Conservation (phyloP, 768 basidiomycete species). For the Naematelia aurantialba region DNA sequence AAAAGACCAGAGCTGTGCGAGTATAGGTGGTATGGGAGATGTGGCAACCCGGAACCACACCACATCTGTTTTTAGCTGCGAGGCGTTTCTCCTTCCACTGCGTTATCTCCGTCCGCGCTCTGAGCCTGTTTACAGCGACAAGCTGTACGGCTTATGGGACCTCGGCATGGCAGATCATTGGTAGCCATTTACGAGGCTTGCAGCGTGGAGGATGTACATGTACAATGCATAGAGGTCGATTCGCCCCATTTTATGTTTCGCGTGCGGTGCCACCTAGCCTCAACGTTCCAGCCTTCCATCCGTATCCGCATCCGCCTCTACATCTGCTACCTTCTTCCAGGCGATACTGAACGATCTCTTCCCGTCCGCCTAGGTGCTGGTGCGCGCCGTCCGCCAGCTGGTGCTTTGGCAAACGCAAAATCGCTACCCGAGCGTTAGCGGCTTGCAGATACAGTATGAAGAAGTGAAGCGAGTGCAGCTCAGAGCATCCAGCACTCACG, state of each 20-base stretch:
- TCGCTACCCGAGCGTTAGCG: slow-evolving; percentile 18
- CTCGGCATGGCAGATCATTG: too few relatives aligned
- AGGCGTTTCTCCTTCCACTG: too few relatives aligned
- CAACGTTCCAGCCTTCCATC: not conserved
- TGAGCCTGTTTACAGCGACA: too few relatives aligned
- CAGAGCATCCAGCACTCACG: slow-evolving; percentile 43
- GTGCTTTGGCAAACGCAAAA: slow-evolving; percentile 40
- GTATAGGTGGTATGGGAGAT: too few relatives aligned
- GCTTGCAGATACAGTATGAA: slow-evolving; percentile 1
- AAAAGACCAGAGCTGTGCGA: too few relatives aligned
- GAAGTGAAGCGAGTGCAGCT: too few relatives aligned
- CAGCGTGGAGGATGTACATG: not conserved
- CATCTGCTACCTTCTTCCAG: slow-evolving; percentile 22
- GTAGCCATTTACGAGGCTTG: too few relatives aligned
- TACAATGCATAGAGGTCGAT: not conserved
- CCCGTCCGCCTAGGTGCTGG: slow-evolving; percentile 18
- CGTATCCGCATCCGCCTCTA: not conserved
- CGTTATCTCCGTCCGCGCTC: too few relatives aligned
- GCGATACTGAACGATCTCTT: slow-evolving; percentile 35
- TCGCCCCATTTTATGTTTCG: not conserved
- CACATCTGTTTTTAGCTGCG: too few relatives aligned
- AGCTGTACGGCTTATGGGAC: too few relatives aligned
- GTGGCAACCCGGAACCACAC: too few relatives aligned
- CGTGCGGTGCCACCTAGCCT: too few relatives aligned
- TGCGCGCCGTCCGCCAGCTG: slow-evolving; percentile 24